Percentiles rank a stretch among this genome's conserved stretches.
These are phyloP conservation scores for Cystobasidium pallidum DNA, from an alignment of 1,284 basidiomycete genomes.

Conservation along the genomic window DNA sequence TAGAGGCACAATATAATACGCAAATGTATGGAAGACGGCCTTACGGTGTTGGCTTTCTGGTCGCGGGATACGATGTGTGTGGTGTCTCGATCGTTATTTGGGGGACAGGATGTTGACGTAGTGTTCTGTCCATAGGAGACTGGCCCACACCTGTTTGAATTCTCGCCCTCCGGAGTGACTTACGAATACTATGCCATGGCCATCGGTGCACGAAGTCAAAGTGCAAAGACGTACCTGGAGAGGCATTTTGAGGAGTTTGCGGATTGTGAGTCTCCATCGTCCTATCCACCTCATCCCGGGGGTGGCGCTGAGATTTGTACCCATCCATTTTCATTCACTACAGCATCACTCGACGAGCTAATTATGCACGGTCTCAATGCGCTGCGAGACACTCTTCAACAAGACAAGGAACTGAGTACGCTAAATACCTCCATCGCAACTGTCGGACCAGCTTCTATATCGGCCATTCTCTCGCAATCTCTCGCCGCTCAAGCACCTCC, in stretches of 20 bases:
- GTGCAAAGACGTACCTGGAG: slow-evolving; percentile 98
- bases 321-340: too few relatives aligned
- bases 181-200: slow-evolving; percentile 99
- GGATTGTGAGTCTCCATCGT: slow-evolving; percentile 65
- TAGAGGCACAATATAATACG: slow-evolving; percentile 98
- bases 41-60: slow-evolving; percentile 98
- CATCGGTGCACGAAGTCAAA: slow-evolving; percentile 95
- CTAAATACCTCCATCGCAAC: slow-evolving; percentile 81
- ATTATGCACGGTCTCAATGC: slow-evolving; percentile 90
- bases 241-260: slow-evolving; percentile 85
- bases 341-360: slow-evolving; percentile 76
- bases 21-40: slow-evolving; percentile 97
- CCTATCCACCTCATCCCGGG: too few relatives aligned
- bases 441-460: slow-evolving; percentile 40
- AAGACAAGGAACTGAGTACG: slow-evolving; percentile 90
- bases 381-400: slow-evolving; percentile 90
- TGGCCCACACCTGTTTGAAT: slow-evolving; percentile 97
- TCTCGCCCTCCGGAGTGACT: slow-evolving; percentile 94
- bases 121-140: slow-evolving; percentile 64
- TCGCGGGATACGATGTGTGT: slow-evolving; percentile 83
- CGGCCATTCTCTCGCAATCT: slow-evolving; percentile 32
- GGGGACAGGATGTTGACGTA: too few relatives aligned
- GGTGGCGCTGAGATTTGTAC: too few relatives aligned
- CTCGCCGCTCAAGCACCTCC: slow-evolving; percentile 33
- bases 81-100: too few relatives aligned